These are phyloP conservation scores for Prosopis cineraria DNA, from an alignment of 306 rosid genomes.

Conservation along the genomic window DNA sequence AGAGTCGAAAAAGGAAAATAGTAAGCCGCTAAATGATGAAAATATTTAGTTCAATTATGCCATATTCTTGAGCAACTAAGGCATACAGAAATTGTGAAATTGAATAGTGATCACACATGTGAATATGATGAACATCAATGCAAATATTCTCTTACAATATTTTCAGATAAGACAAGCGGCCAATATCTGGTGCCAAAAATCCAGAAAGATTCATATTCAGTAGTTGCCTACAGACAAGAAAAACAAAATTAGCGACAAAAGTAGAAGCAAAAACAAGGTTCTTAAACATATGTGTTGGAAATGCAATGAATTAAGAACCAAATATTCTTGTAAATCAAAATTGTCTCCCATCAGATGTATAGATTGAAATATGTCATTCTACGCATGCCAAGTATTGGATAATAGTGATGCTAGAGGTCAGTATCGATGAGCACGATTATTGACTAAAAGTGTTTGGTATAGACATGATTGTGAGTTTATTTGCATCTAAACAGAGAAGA, in stretches of 20 bases:
- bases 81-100: slow-evolving; percentile 4
- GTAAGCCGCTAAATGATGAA: background rate
- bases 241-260: slow-evolving; percentile 1
- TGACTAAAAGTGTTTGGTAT: no score
- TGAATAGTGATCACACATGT: background rate
- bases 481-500: background rate
- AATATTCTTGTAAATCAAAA: slow-evolving; percentile 22
- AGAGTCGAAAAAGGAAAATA: no score
- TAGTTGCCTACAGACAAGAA: slow-evolving; percentile 69
- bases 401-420: slow-evolving; percentile 5
- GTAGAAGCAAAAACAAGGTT: slow-evolving; percentile 12
- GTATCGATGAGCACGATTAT: background rate
- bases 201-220: slow-evolving; percentile 64
- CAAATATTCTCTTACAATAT: slow-evolving; percentile 62
- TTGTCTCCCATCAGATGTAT: slow-evolving; percentile 1
- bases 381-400: slow-evolving; percentile 18
- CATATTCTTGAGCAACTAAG: slow-evolving; percentile 21
- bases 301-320: background rate
- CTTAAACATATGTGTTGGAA: background rate
- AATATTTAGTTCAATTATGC: slow-evolving; percentile 16
- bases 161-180: slow-evolving; percentile 53
- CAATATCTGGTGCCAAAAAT: slow-evolving; percentile 71
- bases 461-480: background rate
- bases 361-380: slow-evolving; percentile 25
- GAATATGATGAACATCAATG: slow-evolving; percentile 8